These are phyloP conservation scores for Mitosporidium daphniae DNA, from an alignment of 371 early-diverging fungal genomes.

Conservation along the genomic window DNA sequence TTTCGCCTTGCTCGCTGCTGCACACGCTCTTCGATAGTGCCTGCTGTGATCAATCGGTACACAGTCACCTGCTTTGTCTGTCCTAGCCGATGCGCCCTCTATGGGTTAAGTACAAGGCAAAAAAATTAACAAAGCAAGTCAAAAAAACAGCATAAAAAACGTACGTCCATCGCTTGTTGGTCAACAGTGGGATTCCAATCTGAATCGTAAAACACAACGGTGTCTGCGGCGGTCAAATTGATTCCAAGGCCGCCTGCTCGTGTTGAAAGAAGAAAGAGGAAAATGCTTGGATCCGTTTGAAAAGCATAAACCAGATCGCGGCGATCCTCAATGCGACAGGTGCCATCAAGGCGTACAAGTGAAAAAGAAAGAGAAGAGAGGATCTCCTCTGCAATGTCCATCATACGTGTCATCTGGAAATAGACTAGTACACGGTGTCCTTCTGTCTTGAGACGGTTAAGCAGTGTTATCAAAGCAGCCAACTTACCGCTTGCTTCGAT, in stretches of 20 bases:
- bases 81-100: slow-evolving; percentile 54
- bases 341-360: slow-evolving; percentile 76
- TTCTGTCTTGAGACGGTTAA: slow-evolving; percentile 44
- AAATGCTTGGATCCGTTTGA: slow-evolving; percentile 56
- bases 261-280: slow-evolving; percentile 83
- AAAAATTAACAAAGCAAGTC: slow-evolving; percentile 1
- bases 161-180: slow-evolving; percentile 19
- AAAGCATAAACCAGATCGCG: slow-evolving; percentile 63
- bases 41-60: slow-evolving; percentile 47
- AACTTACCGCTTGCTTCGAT: slow-evolving; percentile 79
- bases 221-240: slow-evolving; percentile 95
- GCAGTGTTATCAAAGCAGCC: slow-evolving; percentile 34
- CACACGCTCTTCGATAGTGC: slow-evolving; percentile 57
- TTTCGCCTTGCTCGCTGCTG: slow-evolving; percentile 57
- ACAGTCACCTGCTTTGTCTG: slow-evolving; percentile 80
- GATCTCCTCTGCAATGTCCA: slow-evolving; percentile 81
- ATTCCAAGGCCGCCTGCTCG: slow-evolving; percentile 95
- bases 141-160: not conserved
- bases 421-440: slow-evolving; percentile 76
- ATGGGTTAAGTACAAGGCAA: not conserved
- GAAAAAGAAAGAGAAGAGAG: slow-evolving; percentile 43
- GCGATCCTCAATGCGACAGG: slow-evolving; percentile 49
- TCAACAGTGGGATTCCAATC: slow-evolving; percentile 95
- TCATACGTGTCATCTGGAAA: slow-evolving; percentile 96
- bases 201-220: slow-evolving; percentile 88